A percentile compares a stretch with the other conserved stretches of the same genome.
Conservation (phyloP, 331 rosid genomes). For the Malus hybrid region DNA sequence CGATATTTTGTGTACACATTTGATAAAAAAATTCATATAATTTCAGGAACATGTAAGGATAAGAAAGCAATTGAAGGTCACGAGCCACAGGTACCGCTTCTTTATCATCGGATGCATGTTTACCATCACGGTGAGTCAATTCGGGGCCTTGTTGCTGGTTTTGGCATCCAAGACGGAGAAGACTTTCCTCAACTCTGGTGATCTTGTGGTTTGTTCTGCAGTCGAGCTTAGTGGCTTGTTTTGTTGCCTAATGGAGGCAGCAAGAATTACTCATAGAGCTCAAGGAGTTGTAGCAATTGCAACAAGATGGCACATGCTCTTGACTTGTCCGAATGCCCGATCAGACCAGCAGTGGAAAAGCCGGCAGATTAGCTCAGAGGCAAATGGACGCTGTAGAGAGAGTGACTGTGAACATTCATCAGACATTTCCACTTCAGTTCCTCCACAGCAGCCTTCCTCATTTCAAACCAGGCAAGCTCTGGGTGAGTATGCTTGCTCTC, state of each 20-base stretch:
- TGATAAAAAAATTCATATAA: background rate
- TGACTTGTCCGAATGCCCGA: slow-evolving; percentile 34
- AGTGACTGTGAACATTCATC: slow-evolving; percentile 31
- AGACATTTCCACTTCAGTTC: slow-evolving; percentile 13
- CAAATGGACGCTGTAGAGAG: background rate
- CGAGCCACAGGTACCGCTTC: slow-evolving; percentile 61
- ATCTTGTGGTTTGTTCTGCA: slow-evolving; percentile 74
- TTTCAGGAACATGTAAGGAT: slow-evolving; percentile 46
- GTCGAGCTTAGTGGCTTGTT: slow-evolving; percentile 64
- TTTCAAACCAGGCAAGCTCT: slow-evolving; percentile 64
- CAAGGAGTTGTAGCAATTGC: slow-evolving; percentile 63
- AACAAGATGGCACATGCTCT: slow-evolving; percentile 64
- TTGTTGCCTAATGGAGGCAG: slow-evolving; percentile 59
- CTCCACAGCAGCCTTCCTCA: slow-evolving; percentile 30
- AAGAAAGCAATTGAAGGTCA: slow-evolving; percentile 44
- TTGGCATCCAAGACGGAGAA: slow-evolving; percentile 41
- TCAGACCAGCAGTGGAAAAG: slow-evolving; percentile 2
- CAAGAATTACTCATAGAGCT: slow-evolving; percentile 78
- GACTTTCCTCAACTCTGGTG: slow-evolving; percentile 75
- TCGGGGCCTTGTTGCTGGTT: slow-evolving; percentile 45
- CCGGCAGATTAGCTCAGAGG: background rate
- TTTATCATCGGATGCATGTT: slow-evolving; percentile 47
- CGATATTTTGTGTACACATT: background rate
- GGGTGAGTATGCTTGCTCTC: slow-evolving; percentile 24
- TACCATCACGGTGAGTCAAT: slow-evolving; percentile 44